Conservation (phyloP, 192 early-diverging fungal genomes). For the Globomyces pollinis-pini region DNA sequence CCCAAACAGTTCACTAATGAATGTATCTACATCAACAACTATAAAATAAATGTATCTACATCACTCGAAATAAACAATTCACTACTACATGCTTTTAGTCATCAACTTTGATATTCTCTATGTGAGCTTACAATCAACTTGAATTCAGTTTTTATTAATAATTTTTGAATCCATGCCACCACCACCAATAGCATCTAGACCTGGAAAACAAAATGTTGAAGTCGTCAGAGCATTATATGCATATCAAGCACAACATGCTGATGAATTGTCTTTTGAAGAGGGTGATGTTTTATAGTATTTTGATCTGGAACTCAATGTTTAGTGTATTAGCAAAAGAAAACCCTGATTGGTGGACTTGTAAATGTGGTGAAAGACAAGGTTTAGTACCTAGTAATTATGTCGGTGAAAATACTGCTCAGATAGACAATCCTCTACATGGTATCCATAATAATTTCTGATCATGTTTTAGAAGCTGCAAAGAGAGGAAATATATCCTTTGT, state of each 20-base stretch:
- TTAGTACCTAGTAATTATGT: constrained; percentile 47
- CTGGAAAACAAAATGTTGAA: constrained; percentile 33
- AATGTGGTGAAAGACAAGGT: constrained; percentile 35
- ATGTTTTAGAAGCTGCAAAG: constrained; percentile 48
- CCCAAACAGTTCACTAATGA: too few relatives aligned
- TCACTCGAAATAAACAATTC: too few relatives aligned
- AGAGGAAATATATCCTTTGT: constrained; percentile 38
- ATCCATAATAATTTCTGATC: constrained; percentile 19
- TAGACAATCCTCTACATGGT: constrained; percentile 51
- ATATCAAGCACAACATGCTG: constrained; percentile 36
- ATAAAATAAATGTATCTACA: too few relatives aligned
- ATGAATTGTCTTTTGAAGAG: constrained; percentile 42
- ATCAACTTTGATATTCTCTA: too few relatives aligned
- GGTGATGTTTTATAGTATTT: constrained; percentile 37
- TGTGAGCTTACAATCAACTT: too few relatives aligned
- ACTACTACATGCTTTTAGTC: too few relatives aligned
- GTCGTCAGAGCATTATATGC: constrained; percentile 45
- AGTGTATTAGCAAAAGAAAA: constrained; percentile 43
- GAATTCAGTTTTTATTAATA: too few relatives aligned
- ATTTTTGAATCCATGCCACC: too few relatives aligned
- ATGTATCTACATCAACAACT: too few relatives aligned
- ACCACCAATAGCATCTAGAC: constrained; percentile 10
- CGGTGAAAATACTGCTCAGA: constrained; percentile 39
- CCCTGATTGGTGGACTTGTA: constrained; percentile 47
- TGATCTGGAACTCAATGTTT: not conserved